A percentile compares a stretch with the other conserved stretches of the same genome.
Conservation (phyloP, 176 grass and related monocot genomes). For the Oryza officinalis region DNA sequence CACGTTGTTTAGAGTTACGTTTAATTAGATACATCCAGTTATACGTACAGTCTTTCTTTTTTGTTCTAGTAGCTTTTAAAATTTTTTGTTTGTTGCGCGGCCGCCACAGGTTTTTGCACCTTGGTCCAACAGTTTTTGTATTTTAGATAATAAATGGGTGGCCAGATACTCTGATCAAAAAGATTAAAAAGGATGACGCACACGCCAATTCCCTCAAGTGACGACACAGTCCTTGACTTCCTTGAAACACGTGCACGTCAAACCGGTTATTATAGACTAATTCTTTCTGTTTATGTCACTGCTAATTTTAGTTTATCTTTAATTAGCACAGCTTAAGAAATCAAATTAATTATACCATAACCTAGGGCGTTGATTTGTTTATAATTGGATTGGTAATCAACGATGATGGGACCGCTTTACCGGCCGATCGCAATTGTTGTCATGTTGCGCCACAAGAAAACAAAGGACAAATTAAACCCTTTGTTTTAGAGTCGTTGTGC, state of each 20-base stretch:
- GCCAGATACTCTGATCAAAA: neutral
- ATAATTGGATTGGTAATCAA: neutral
- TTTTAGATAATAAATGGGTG: neutral
- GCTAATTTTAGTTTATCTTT: neutral
- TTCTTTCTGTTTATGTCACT: neutral
- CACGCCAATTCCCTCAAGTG: neutral
- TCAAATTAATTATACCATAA: neutral
- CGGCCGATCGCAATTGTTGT: neutral
- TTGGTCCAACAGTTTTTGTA: neutral
- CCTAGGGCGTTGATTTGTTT: neutral
- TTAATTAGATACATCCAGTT: neutral
- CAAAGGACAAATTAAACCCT: neutral
- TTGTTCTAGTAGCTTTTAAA: neutral
- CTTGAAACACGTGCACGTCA: neutral
- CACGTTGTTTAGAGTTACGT: neutral
- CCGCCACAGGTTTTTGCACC: neutral
- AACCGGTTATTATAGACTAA: neutral
- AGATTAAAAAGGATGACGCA: neutral
- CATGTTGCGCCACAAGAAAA: neutral
- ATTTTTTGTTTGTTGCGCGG: neutral
- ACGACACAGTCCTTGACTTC: conserved; percentile 23
- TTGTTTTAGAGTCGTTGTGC: neutral
- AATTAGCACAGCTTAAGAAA: neutral
- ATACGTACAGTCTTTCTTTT: neutral
- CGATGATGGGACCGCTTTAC: neutral